Conservation (phyloP, 2,329 filamentous ascomycete species). For the Shiraia bambusicola region DNA sequence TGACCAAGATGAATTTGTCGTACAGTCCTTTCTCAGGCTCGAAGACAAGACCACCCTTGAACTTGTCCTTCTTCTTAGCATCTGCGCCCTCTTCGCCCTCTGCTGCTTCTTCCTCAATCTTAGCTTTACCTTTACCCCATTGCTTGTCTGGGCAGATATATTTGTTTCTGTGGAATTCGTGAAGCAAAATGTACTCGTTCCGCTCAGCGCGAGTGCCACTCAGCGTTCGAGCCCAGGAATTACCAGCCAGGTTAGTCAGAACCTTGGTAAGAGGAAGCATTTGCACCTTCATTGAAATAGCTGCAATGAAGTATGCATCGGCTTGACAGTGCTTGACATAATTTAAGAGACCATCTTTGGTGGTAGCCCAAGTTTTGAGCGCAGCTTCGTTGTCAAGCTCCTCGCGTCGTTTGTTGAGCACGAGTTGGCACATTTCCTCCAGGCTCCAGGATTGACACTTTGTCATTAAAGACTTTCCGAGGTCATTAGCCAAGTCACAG, state of each 20-base stretch:
- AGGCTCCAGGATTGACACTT: conserved; percentile 98
- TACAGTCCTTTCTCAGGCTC: conserved; percentile 97
- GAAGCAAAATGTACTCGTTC: conserved; percentile 98
- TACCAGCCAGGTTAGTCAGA: conserved; percentile 92
- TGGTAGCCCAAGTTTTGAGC: conserved; percentile 81
- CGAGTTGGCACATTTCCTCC: conserved; percentile 94
- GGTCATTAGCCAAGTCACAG: conserved; percentile 93
- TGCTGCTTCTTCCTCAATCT: conserved; percentile 70
- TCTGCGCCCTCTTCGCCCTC: conserved; percentile 68
- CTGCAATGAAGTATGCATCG: conserved; percentile 94
- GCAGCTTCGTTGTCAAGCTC: conserved; percentile 89
- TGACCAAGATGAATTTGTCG: conserved; percentile 96
- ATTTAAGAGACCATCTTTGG: conserved; percentile 84
- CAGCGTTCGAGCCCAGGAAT: conserved; percentile 95
- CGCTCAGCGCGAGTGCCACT: conserved; percentile 95
- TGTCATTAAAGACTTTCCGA: conserved; percentile 93
- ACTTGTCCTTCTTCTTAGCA: conserved; percentile 98
- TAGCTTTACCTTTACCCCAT: conserved; percentile 72
- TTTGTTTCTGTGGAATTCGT: conserved; percentile 95
- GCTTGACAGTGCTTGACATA: conserved; percentile 92
- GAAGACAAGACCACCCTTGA: conserved; percentile 96
- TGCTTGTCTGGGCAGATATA: conserved; percentile 98
- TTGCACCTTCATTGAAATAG: conserved; percentile 83
- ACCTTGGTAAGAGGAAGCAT: conserved; percentile 93
- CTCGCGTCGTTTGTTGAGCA: conserved; percentile 73